phyloP scores from a whole-genome alignment of 768 basidiomycete species.

The Boletus barrowsii region DNA sequence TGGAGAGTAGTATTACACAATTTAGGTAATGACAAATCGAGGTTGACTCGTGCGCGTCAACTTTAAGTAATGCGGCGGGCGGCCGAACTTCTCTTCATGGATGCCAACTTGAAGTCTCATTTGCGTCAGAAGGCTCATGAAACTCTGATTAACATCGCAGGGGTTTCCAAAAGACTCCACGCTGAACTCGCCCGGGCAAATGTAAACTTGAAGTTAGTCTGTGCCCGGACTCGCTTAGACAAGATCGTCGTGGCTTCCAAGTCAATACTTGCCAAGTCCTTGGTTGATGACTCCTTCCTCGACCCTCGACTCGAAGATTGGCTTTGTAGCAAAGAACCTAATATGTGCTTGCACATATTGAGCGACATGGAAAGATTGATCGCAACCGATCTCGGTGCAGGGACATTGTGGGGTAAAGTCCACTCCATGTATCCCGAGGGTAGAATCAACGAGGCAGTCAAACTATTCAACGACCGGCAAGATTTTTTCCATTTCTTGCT shows the following conservation, averaged over 20 bases:
- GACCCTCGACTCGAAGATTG: conserved; percentile 1
- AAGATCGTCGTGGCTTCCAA: background rate
- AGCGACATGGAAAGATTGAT: background rate
- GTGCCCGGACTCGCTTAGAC: background rate
- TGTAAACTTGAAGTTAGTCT: background rate
- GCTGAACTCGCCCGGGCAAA: background rate
- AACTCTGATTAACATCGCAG: background rate
- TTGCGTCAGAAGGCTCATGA: background rate
- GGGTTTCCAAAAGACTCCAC: background rate
- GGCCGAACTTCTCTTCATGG: background rate
- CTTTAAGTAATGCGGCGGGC: no score
- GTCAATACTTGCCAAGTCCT: background rate
- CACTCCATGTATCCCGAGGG: background rate
- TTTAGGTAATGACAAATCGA: conserved; percentile 7
- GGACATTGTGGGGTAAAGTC: background rate
- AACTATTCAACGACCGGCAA: background rate
- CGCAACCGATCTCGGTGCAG: background rate
- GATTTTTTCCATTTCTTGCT: background rate
- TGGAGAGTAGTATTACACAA: background rate
- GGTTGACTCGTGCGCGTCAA: no score
- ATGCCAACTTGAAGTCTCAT: background rate
- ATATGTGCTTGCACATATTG: conserved; percentile 4
- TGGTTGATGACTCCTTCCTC: background rate
- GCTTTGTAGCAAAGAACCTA: conserved; percentile 3
- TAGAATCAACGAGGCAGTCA: conserved; percentile 1